Conservation (phyloP, 208 protist species). For the Trypanosoma brucei region DNA sequence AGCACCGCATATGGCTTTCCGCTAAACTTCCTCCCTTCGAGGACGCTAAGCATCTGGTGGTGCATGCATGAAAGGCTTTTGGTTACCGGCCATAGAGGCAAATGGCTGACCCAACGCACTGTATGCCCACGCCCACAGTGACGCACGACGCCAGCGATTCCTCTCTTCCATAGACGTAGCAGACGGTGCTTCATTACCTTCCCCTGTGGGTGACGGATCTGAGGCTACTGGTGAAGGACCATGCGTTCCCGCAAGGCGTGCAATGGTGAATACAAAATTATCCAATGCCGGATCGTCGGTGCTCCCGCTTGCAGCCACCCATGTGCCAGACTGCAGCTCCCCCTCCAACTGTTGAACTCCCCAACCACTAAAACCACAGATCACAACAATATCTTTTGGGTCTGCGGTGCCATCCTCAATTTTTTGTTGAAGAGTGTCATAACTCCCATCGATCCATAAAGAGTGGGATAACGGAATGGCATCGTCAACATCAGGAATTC, state of each 20-base stretch:
- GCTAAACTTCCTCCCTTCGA: background rate
- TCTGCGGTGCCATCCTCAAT: constrained; percentile 44
- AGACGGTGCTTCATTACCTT: background rate
- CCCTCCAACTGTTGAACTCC: constrained; percentile 65
- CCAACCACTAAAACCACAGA: constrained; percentile 82
- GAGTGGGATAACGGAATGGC: constrained; percentile 47
- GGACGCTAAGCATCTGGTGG: constrained; percentile 1
- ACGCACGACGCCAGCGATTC: constrained; percentile 1
- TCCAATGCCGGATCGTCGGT: constrained; percentile 30
- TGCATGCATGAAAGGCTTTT: constrained; percentile 10
- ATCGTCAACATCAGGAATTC: constrained; percentile 50
- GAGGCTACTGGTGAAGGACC: background rate
- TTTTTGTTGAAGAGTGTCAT: constrained; percentile 58
- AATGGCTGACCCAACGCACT: constrained; percentile 47
- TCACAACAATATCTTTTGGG: constrained; percentile 59
- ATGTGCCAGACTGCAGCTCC: constrained; percentile 65
- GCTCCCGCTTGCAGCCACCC: constrained; percentile 42
- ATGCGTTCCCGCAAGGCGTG: constrained; percentile 19
- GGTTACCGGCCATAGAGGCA: constrained; percentile 33
- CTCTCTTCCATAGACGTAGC: background rate
- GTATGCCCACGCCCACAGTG: constrained; percentile 60
- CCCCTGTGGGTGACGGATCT: background rate
- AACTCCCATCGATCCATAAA: constrained; percentile 72
- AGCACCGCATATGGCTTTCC: background rate
- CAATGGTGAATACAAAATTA: constrained; percentile 51